A percentile compares a stretch with the other conserved stretches of the same genome.
These are phyloP conservation scores for Viola odorata DNA, from an alignment of 345 rosid genomes.

Conservation along the genomic window DNA sequence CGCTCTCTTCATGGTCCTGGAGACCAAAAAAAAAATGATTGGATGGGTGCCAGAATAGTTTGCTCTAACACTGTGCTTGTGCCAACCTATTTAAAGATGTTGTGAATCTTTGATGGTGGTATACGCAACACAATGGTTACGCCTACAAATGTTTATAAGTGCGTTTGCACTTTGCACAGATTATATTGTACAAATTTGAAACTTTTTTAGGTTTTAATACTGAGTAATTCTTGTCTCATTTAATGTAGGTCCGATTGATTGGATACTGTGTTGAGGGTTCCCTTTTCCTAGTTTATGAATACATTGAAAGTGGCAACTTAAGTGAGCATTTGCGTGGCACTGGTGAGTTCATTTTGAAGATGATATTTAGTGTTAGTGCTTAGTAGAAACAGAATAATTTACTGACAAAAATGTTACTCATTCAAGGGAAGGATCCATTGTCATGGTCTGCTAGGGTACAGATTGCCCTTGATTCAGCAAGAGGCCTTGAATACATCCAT, in stretches of 20 bases:
- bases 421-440: slow-evolving; percentile 63
- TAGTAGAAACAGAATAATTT: slow-evolving; percentile 1
- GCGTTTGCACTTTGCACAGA: not conserved
- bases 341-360: slow-evolving; percentile 34
- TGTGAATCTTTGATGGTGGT: too few relatives aligned
- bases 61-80: too few relatives aligned
- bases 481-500: slow-evolving; percentile 97
- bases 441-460: slow-evolving; percentile 86
- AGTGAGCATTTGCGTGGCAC: slow-evolving; percentile 88
- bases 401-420: slow-evolving; percentile 11
- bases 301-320: slow-evolving; percentile 86
- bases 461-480: slow-evolving; percentile 96
- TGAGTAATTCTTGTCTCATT: not conserved
- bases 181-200: not conserved
- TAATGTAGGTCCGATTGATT: slow-evolving; percentile 67
- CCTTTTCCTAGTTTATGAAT: slow-evolving; percentile 85
- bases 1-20: too few relatives aligned
- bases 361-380: slow-evolving; percentile 2
- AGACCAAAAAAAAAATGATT: too few relatives aligned
- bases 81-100: too few relatives aligned
- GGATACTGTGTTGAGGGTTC: slow-evolving; percentile 95
- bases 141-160: too few relatives aligned
- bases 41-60: too few relatives aligned
- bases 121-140: too few relatives aligned
- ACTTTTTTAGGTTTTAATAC: not conserved